Evolutionary conservation across 1,139 yeast species (phyloP), one percentile per base, ranked within the genome.

Genomic region (Kodamaea derodonti): DNA sequence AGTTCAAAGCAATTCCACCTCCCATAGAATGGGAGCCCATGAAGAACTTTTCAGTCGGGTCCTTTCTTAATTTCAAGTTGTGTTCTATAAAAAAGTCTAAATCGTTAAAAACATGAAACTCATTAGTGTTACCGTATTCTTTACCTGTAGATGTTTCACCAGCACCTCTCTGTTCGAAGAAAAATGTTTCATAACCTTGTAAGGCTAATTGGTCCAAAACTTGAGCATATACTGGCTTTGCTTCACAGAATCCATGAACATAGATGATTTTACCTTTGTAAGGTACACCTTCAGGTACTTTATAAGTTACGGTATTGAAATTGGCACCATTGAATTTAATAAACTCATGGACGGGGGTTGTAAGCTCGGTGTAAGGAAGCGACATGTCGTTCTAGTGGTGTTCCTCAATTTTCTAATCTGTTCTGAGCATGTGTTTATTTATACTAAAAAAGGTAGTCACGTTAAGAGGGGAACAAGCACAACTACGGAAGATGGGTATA

Each of bases 11-110:
- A 35, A 87, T 80, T 0, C 85, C 95, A 14, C 97, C 97, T 33
- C 98, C 98, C 96, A 90, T 88, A 12, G 95, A 85, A 52, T 85
- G 95, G 3, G 97, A 96, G 61, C 77, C 67, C 43, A 92, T 54
- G 49, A 70, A 74, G 27, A 87, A 52, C 43, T 78, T 78, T 30
- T 65, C 66, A 7, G 52, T 36, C 14, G 41, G 35, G 31, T 51
- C 48, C 3, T 35, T 33, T 31, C 58, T 43, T 18, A 46, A 45
- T 20, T 56, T 60, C 14, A 62, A 53, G 34, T 59, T 58, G n/a
- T 46, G 43, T 37, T 65, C 65, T 42, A 82, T 62, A 50, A 90
- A 72, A 46, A 67, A 73, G 46, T 87, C 87, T 47, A 90, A 64
- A 54, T 87, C 97, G 24, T 71, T 65, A 54, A 76, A 80, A 3